phyloP scores from a whole-genome alignment of 139 green algal species.

The Nannochloris sp. region DNA sequence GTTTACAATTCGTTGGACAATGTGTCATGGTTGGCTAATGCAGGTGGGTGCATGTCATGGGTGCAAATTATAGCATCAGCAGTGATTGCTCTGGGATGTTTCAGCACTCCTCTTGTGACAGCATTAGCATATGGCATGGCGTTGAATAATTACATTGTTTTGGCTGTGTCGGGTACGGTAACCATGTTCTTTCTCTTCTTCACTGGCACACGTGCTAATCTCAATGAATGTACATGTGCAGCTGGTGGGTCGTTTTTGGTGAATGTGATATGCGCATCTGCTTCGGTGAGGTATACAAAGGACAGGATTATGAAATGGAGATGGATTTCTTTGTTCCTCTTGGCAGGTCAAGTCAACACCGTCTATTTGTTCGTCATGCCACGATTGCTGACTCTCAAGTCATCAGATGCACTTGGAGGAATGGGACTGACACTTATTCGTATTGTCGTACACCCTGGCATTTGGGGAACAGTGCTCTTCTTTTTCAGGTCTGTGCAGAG shows the following conservation, averaged over 20 bases:
- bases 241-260: neutral
- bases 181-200: neutral
- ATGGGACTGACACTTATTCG: constrained; percentile 24
- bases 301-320: constrained; percentile 17
- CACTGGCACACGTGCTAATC: neutral
- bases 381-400: constrained; percentile 11
- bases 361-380: constrained; percentile 21
- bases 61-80: neutral
- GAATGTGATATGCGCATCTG: neutral
- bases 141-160: constrained; percentile 6
- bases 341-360: constrained; percentile 6
- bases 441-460: constrained; percentile 28
- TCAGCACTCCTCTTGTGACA: neutral
- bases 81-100: neutral
- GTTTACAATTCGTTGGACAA: neutral
- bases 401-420: constrained; percentile 12
- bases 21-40: neutral
- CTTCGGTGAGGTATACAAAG: constrained; percentile 3
- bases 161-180: neutral
- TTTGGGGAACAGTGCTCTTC: constrained; percentile 22
- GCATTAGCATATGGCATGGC: constrained; percentile 4
- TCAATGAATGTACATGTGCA: neutral
- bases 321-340: constrained; percentile 11
- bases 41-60: neutral
- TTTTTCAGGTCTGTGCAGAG: constrained; percentile 20